These are phyloP conservation scores for Diplodia sapinea DNA, from an alignment of 2,329 filamentous ascomycete species.

Conservation along the genomic window DNA sequence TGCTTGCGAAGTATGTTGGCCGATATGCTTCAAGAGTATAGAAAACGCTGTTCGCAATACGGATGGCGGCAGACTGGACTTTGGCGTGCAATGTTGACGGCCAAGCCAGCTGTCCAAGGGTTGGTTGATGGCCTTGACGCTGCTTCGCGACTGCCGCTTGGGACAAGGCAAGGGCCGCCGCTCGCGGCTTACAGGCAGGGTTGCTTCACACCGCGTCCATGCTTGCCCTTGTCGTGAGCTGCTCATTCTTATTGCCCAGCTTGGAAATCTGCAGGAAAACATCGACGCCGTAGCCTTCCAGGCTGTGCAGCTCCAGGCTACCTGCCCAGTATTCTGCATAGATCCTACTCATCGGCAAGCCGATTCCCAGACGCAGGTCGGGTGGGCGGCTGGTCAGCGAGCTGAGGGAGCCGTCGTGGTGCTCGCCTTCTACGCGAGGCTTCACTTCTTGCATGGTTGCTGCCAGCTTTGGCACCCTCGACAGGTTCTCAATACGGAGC, in stretches of 20 bases:
- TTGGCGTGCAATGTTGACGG: not conserved
- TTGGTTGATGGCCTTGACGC: not conserved
- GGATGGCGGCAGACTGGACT: not conserved
- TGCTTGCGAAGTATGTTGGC: constrained; percentile 13
- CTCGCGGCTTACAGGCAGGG: not conserved
- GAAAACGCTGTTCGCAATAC: constrained; percentile 12
- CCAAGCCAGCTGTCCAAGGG: not conserved
- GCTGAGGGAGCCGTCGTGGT: constrained; percentile 69
- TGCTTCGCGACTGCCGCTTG: not conserved
- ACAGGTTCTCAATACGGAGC: constrained; percentile 81
- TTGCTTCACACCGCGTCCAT: constrained; percentile 55
- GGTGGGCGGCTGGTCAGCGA: constrained; percentile 83
- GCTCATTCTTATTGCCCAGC: constrained; percentile 97
- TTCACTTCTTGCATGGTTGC: constrained; percentile 87
- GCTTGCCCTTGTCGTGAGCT: constrained; percentile 68
- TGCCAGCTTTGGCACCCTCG: constrained; percentile 85
- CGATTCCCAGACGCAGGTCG: constrained; percentile 87
- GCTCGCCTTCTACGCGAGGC: constrained; percentile 31
- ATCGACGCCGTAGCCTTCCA: constrained; percentile 95
- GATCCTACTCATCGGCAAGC: constrained; percentile 87
- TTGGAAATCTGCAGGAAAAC: constrained; percentile 96
- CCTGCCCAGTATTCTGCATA: constrained; percentile 99
- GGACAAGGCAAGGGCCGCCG: not conserved
- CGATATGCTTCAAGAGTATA: constrained; percentile 8
- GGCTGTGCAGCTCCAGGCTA: constrained; percentile 83